A percentile compares a stretch with the other conserved stretches of the same genome.
Evolutionary conservation across 192 early-diverging fungal genomes (phyloP).

Genomic region (Coemansia reversa): DNA sequence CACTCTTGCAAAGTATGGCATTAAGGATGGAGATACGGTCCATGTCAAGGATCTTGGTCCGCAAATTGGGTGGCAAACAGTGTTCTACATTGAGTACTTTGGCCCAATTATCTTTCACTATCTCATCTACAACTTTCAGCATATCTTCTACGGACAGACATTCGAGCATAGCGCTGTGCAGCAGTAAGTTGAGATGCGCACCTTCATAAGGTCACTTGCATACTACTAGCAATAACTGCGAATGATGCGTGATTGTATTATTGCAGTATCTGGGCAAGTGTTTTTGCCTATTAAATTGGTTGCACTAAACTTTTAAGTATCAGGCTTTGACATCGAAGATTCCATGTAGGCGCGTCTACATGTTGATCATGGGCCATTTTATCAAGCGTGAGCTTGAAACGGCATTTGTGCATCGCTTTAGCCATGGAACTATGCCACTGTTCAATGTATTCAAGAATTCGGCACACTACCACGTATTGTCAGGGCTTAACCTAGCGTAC

Average conservation of each 20-base stretch:
- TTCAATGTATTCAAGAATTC: conserved; percentile 94
- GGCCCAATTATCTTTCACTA: conserved; percentile 88
- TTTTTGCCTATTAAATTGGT: neutral
- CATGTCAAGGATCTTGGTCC: conserved; percentile 76
- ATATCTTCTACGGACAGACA: conserved; percentile 64
- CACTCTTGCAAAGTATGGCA: conserved; percentile 59
- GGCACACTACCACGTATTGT: conserved; percentile 87
- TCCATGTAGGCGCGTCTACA: conserved; percentile 59
- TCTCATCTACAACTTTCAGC: conserved; percentile 75
- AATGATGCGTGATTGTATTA: neutral
- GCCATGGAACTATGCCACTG: conserved; percentile 94
- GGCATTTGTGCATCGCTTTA: conserved; percentile 89
- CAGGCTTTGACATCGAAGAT: neutral
- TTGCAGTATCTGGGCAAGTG: neutral
- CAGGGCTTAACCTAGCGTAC: conserved; percentile 82
- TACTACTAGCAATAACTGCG: neutral
- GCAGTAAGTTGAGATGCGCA: conserved; percentile 38
- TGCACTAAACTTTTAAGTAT: neutral
- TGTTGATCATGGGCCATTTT: conserved; percentile 80
- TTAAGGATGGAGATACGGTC: conserved; percentile 65
- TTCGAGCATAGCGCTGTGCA: conserved; percentile 77
- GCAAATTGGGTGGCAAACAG: conserved; percentile 92
- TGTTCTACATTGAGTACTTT: conserved; percentile 91
- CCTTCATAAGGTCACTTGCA: neutral
- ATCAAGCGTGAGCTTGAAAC: conserved; percentile 93